Percentiles rank a stretch among this genome's conserved stretches.
phyloP scores from a whole-genome alignment of 2,329 filamentous ascomycete genomes.

The Daldinia sp. region DNA sequence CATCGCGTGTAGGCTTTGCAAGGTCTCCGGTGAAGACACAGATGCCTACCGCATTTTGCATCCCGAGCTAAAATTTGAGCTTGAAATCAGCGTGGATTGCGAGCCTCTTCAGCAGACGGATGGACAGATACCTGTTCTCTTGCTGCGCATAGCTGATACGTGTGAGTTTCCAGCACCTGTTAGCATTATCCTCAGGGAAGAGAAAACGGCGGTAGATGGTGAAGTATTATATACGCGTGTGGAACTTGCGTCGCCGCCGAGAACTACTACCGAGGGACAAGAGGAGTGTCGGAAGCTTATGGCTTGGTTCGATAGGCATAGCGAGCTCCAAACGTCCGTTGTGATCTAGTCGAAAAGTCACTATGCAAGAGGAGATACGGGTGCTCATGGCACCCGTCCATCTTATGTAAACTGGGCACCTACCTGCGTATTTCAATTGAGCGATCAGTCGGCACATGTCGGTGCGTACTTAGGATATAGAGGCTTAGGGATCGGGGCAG shows the following conservation, averaged over 20 bases:
- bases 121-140: not conserved
- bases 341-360: not conserved
- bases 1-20: not conserved
- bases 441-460: no score
- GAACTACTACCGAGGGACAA: constrained; percentile 1
- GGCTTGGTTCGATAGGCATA: constrained; percentile 2
- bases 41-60: constrained; percentile 6
- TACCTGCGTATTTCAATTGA: no score
- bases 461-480: no score
- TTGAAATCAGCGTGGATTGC: not conserved
- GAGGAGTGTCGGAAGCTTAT: not conserved
- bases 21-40: not conserved
- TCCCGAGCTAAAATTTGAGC: not conserved
- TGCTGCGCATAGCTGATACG: constrained; percentile 6
- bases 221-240: not conserved
- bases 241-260: not conserved
- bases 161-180: constrained; percentile 5
- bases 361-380: no score
- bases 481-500: no score
- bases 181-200: not conserved
- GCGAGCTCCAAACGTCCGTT: not conserved
- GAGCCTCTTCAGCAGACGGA: not conserved
- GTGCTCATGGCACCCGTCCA: no score
- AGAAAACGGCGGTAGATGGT: not conserved
- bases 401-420: no score